Evolutionary conservation across 2,329 filamentous ascomycete species (phyloP).

Genomic region (Cercospora berteroae): DNA sequence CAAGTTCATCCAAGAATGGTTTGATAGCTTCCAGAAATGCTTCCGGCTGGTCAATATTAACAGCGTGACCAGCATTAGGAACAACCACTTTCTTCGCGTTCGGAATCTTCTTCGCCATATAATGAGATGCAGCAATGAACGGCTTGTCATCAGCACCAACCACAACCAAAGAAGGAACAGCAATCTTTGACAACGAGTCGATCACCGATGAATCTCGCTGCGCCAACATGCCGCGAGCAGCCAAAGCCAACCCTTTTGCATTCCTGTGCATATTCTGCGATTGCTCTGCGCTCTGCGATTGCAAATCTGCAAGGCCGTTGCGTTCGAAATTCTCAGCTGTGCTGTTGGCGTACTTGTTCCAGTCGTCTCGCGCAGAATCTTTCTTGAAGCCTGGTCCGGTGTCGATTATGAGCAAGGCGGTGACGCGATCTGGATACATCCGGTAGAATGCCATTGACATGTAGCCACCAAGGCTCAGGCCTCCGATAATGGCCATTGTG

Average conservation of each 20-base stretch:
- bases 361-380: conserved; percentile 26
- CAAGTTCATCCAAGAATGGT: conserved; percentile 15
- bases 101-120: conserved; percentile 35
- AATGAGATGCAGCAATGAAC: conserved; percentile 31
- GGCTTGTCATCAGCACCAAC: conserved; percentile 31
- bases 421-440: conserved; percentile 26
- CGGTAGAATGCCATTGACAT: conserved; percentile 33
- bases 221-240: conserved; percentile 32
- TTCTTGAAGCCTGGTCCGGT: conserved; percentile 33
- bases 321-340: conserved; percentile 27
- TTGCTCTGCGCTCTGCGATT: conserved; percentile 23
- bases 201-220: conserved; percentile 30
- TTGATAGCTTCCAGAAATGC: conserved; percentile 26
- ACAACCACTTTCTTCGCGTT: conserved; percentile 28
- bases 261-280: conserved; percentile 25
- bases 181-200: conserved; percentile 25
- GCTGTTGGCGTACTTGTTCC: conserved; percentile 29
- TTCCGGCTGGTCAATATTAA: conserved; percentile 31
- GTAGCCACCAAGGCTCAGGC: conserved; percentile 32
- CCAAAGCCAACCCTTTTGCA: conserved; percentile 29
- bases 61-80: conserved; percentile 31
- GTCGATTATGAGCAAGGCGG: conserved; percentile 33
- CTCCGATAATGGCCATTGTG: conserved; percentile 28
- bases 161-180: conserved; percentile 29
- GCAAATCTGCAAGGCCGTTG: conserved; percentile 22